Base-by-base conservation (phyloP, 306 rosid genomes). In the Cicer arietinum region DNA sequence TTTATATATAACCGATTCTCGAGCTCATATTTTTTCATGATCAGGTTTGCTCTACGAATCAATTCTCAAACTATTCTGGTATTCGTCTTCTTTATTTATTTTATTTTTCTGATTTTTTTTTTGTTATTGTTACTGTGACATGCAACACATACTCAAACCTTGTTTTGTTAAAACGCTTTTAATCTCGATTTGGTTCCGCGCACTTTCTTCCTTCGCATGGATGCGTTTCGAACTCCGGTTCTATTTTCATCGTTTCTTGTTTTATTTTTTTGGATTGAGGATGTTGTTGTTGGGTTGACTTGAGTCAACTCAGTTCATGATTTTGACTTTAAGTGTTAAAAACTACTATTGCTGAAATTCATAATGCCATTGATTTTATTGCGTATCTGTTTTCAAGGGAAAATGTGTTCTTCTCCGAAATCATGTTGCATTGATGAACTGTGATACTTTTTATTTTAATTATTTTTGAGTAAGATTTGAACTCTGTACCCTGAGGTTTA, bases 271-370 rank as follows among this genome's bases (percentile, higher is more conserved):
- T 44, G n/a, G 14, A 8, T 75, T 14, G 17, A 41, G 37, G 37
- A 8, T 44, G 11, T 7, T 46, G 60, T 22, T 37, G 41, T 72
- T 71, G 59, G 30, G 72, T 84, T 84, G 88, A 82, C 84, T 77
- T 18, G 0, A 56, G 77, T 76, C 78, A 68, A 52, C 65, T 20
- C 41, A 2, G 44, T 40, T 37, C 2, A 20, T 48, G 48, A 10
- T 53, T 10, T 53, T 18, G 73, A 74, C 67, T 70, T 41, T 63
- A 10, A 40, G 48, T 39, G 2, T 11, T 47, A 4, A 54, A 58
- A 51, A 10, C 1, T 1, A 10, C 1, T 1, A 64, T 44, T 42
- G 58, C 17, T 18, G 44, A 6, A 75, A 52, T 51, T 73, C 17
- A 53, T 7, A 4, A 37, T 6, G 12, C 39, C 6, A 0, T 37